These are phyloP conservation scores for Penicillium rolfsii DNA, from an alignment of 2,329 filamentous ascomycete species.

Conservation along the genomic window DNA sequence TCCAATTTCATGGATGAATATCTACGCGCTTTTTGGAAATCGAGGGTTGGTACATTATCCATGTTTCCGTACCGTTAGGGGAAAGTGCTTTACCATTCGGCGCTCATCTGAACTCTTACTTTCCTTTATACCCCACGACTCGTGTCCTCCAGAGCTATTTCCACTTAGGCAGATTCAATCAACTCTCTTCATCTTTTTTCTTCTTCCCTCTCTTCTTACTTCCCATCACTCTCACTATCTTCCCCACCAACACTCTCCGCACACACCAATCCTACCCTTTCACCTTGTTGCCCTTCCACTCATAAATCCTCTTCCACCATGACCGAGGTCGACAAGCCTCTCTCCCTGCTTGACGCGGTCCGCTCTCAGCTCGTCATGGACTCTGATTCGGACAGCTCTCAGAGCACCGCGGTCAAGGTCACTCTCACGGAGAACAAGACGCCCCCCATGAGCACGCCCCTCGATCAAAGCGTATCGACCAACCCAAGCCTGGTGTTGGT, in stretches of 20 bases:
- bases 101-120: not conserved
- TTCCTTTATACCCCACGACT: not conserved
- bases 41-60: constrained; percentile 32
- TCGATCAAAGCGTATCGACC: not conserved
- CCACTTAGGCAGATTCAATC: constrained; percentile 1
- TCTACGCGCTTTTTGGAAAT: constrained; percentile 31
- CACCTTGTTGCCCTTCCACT: not conserved
- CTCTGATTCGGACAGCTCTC: constrained; percentile 13
- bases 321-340: not conserved
- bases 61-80: not conserved
- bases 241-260: not conserved
- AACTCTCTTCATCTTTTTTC: not conserved
- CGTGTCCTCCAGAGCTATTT: not conserved
- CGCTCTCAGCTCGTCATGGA: constrained; percentile 18
- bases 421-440: not conserved
- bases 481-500: not conserved
- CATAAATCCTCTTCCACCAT: constrained; percentile 6
- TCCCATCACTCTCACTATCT: not conserved
- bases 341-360: constrained; percentile 12
- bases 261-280: not conserved
- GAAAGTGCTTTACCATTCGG: not conserved
- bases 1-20: constrained; percentile 15
- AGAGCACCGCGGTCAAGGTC: not conserved
- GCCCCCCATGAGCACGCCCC: not conserved
- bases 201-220: not conserved